Percentiles rank a stretch among this genome's conserved stretches.
These are phyloP conservation scores for Akanthomyces muscarius DNA, from an alignment of 2,329 filamentous ascomycete genomes.

Conservation along the genomic window DNA sequence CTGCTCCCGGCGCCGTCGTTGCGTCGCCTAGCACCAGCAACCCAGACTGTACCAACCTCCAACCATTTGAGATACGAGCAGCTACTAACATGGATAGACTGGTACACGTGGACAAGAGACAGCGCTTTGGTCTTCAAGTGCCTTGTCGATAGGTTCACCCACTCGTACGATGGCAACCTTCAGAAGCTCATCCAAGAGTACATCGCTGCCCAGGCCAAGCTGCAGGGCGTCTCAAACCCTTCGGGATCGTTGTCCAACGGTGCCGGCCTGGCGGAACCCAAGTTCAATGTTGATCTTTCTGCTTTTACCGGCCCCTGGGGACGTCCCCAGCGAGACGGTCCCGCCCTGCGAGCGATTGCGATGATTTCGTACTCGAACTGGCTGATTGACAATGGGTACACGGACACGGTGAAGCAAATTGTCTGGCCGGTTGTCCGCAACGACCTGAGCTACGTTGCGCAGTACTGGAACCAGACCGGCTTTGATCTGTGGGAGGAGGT, in stretches of 20 bases:
- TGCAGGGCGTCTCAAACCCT: slow-evolving; percentile 66
- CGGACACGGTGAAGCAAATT: slow-evolving; percentile 49
- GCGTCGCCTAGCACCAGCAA: slow-evolving; percentile 51
- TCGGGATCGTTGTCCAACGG: slow-evolving; percentile 56
- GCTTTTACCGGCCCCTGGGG: slow-evolving; percentile 69
- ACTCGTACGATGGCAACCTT: slow-evolving; percentile 54
- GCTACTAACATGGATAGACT: slow-evolving; percentile 47
- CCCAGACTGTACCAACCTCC: slow-evolving; percentile 49
- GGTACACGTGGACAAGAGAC: slow-evolving; percentile 76
- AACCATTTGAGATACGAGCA: no score
- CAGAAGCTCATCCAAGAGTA: slow-evolving; percentile 64
- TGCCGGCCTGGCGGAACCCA: slow-evolving; percentile 64
- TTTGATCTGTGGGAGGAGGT: slow-evolving; percentile 87
- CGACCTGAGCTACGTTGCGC: slow-evolving; percentile 69
- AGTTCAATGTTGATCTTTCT: slow-evolving; percentile 62
- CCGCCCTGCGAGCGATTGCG: slow-evolving; percentile 69
- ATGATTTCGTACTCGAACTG: slow-evolving; percentile 70
- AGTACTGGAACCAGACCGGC: slow-evolving; percentile 64
- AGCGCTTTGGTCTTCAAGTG: slow-evolving; percentile 66
- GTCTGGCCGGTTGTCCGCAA: slow-evolving; percentile 74
- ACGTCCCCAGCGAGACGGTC: slow-evolving; percentile 75
- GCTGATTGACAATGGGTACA: slow-evolving; percentile 63
- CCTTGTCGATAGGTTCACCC: slow-evolving; percentile 61
- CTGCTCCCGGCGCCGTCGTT: slow-evolving; percentile 49
- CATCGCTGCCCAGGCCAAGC: slow-evolving; percentile 60